A percentile compares a stretch with the other conserved stretches of the same genome.
These are phyloP conservation scores for Benincasa hispida DNA, from an alignment of 306 rosid genomes.

Conservation along the genomic window DNA sequence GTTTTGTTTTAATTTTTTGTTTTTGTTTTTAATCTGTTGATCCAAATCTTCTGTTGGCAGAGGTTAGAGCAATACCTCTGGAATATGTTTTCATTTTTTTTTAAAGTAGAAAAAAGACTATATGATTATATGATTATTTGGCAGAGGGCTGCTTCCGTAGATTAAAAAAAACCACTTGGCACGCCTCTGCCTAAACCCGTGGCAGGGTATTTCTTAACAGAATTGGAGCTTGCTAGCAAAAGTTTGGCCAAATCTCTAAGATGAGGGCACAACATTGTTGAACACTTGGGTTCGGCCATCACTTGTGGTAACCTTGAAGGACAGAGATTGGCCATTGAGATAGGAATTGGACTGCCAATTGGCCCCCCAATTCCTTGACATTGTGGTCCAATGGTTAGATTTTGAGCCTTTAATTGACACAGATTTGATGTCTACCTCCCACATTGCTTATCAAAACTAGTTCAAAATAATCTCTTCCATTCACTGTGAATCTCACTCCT, in stretches of 20 bases:
- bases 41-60: too few relatives aligned
- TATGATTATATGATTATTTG: too few relatives aligned
- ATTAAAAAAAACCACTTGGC: constrained; percentile 28
- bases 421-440: constrained; percentile 43
- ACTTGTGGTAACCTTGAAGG: constrained; percentile 52
- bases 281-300: constrained; percentile 45
- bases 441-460: constrained; percentile 71
- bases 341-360: constrained; percentile 85
- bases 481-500: constrained; percentile 65
- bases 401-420: constrained; percentile 55
- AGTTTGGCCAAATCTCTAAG: constrained; percentile 53
- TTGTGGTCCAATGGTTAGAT: constrained; percentile 38
- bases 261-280: constrained; percentile 33
- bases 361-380: constrained; percentile 87
- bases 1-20: too few relatives aligned
- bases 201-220: background rate
- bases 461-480: constrained; percentile 84
- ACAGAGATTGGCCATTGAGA: constrained; percentile 61
- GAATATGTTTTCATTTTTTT: too few relatives aligned
- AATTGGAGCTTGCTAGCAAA: constrained; percentile 42
- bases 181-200: constrained; percentile 51
- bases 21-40: too few relatives aligned
- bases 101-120: too few relatives aligned
- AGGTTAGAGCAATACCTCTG: too few relatives aligned
- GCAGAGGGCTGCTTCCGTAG: constrained; percentile 75